Base-by-base conservation (phyloP, 352 stramenopile species). In the Thalassiosira livingstoniorum region DNA sequence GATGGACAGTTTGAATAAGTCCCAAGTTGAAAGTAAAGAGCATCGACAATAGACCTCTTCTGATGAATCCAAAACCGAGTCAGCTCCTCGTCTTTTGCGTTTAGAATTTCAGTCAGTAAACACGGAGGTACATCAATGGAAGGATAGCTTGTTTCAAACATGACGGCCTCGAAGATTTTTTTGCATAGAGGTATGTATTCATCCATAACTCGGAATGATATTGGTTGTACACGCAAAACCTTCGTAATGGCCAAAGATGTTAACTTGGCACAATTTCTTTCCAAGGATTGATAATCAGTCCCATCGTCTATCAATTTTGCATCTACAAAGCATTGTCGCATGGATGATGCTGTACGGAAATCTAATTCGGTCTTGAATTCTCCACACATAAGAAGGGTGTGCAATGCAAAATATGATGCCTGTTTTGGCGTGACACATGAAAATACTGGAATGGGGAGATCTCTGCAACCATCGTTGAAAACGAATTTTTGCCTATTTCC, bases 111-210 rank as follows among this genome's bases (percentile, higher is more conserved):
- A 37, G 10, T 79, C 37, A 79, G 54, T 5, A 79, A 27, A 39
- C 70, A 79, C 11, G 70, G 43, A 31, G 70, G 58, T 15, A 79
- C 10, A n/a, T 63, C 70, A 31, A 18, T 64, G 10, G 71, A n/a
- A 15, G 57, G 60, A 34, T 71, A 62, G 23, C 37, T 45, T 32
- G 62, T 42, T 42, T 57, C 29, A 1, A 42, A 10, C 27, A 79
- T 15, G 3, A 79, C 47, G 15, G 31, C n/a, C 29, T 68, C 61
- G 21, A 63, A 63, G 3, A 63, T 21, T 5, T 18, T 25, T 11
- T 63, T 37, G 23, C 23, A 39, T 4, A 23, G 34, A 18, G 39
- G n/a, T 42, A 63, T 63, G n/a, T 39, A 63, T 31, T 63, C 55
- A 7, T 63, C 25, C 55, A 63, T 37, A 18, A 2, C 23, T 18